Base-by-base conservation (phyloP, 179 eudicot genomes). In the Corrigiola litoralis region DNA sequence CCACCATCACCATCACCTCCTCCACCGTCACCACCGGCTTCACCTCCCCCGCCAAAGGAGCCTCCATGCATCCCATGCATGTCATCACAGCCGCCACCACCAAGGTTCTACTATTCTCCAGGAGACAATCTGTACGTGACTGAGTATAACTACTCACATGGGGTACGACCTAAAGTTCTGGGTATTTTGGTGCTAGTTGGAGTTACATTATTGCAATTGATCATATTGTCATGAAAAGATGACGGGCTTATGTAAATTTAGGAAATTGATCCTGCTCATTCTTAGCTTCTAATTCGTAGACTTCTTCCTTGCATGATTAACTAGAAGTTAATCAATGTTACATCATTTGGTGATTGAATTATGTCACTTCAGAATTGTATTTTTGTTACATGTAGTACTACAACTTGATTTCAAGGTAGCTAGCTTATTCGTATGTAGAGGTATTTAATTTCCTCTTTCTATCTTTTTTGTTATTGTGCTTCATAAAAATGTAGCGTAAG, bases 1-100 rank as follows among this genome's bases (percentile, higher is more conserved):
- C 63, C 72, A 0, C 72, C 67, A 4, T 64, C 66, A 4, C 67
- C 68, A 5, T 68, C 77, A 2, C 77, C 77, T 1, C 72, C 77
- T 2, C 69, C 34, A 3, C 57, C 68, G 0, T 68, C 68, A 3
- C 74, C 69, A 0, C 71, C 71, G 13, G 46, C 70, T 1, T 60
- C 69, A 0, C 59, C 63, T 5, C 57, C 67, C 0, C 63, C 38
- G 17, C 68, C 68, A 2, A 44, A 27, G 34, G 18, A 46, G 4
- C 71, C 71, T 0, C 66, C 77, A 13, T 68, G 68, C 74, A 0
- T 57, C 69, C 0, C 69, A 69, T 16, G 64, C 69, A 7, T 51
- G 54, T 13, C 50, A 3, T 52, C 68, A 9, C 65, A 66, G 5
- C 63, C 68, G 10, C 75, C 76, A 1, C 76, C 76, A 17, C 71